Evolutionary conservation across 2,329 filamentous ascomycete species (phyloP).

Genomic region (Cladophialophora bantiana): DNA sequence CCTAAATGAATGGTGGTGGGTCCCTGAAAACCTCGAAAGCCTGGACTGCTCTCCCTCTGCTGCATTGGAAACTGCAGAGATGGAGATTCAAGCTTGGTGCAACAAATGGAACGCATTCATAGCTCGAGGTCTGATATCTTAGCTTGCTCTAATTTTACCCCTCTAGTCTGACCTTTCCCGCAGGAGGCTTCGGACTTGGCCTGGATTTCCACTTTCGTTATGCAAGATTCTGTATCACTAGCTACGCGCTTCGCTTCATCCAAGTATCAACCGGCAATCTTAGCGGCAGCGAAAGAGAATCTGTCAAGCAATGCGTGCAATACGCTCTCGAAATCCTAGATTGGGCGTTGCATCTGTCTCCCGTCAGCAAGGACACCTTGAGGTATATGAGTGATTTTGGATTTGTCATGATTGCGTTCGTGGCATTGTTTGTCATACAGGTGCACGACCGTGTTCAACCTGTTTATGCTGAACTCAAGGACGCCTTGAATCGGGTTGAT

Average conservation of each 20-base stretch:
- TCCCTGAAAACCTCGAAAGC: constrained; percentile 2
- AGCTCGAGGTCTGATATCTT: background rate
- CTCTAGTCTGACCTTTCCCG: background rate
- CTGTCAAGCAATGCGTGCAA: constrained; percentile 3
- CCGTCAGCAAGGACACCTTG: constrained; percentile 8
- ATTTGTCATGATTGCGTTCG: constrained; percentile 15
- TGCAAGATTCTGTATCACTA: constrained; percentile 1
- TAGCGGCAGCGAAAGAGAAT: background rate
- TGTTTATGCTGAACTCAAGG: background rate
- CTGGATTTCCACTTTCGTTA: constrained; percentile 8
- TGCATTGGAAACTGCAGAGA: background rate
- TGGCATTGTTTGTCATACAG: constrained; percentile 5
- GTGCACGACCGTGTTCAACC: background rate
- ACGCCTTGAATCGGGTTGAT: background rate
- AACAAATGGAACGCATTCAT: constrained; percentile 6
- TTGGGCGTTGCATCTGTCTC: constrained; percentile 5
- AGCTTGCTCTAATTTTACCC: too few species aligned
- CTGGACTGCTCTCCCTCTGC: constrained; percentile 4
- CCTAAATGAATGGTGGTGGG: constrained; percentile 9
- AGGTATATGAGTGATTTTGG: constrained; percentile 15
- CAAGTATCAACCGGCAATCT: background rate
- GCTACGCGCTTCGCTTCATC: constrained; percentile 1
- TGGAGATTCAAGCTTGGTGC: constrained; percentile 1
- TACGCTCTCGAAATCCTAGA: background rate
- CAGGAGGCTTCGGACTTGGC: background rate